Base-by-base conservation (phyloP, 441 rosid species). In the Codiaeum variegatum region DNA sequence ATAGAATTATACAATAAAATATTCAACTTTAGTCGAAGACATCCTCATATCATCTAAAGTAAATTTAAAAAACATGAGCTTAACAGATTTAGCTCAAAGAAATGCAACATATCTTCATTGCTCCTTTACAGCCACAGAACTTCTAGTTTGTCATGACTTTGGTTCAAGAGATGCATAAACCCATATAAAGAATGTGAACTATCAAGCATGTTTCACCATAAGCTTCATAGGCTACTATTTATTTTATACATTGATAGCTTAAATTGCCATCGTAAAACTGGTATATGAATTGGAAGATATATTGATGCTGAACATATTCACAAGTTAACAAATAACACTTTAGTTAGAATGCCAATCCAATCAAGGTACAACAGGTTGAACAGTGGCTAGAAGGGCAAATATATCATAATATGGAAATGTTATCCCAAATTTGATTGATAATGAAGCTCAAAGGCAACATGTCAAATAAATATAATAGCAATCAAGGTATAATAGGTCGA, bases 401-500 rank as follows among this genome's bases (percentile, higher is more conserved):
- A 49, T n/a, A 67, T 34, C 10, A 18, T 29, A 21, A 6, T 34
- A 55, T 9, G 62, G 21, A 15, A 55, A 11, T 11, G 46, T 4
- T 23, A 10, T 56, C 13, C n/a, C 44, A 40, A 19, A 16, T 42
- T 18, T 42, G 26, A 24, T n/a, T 16, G 61, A 67, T 12, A 38
- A 18, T 62, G 9, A 63, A 70, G 32, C 66, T 56, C 6, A 6
- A 65, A 62, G 28, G 3, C 11, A 19, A 26, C 34, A 3, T 26
- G 59, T 29, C 6, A 76, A 65, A 47, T 67, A 71, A n/a, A 69
- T 64, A 28, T 61, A 21, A 60, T 1, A 44, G 60, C 31, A 44
- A 66, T 62, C 9, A 56, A 56, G 31, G 51, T 24, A 86, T 44
- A 1, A 59, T 29, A 67, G 31, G 67, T 62, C 40, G 19, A 69